Conservation (phyloP, 129 eudicot genomes). For the Centrapalus pauciflorus region DNA sequence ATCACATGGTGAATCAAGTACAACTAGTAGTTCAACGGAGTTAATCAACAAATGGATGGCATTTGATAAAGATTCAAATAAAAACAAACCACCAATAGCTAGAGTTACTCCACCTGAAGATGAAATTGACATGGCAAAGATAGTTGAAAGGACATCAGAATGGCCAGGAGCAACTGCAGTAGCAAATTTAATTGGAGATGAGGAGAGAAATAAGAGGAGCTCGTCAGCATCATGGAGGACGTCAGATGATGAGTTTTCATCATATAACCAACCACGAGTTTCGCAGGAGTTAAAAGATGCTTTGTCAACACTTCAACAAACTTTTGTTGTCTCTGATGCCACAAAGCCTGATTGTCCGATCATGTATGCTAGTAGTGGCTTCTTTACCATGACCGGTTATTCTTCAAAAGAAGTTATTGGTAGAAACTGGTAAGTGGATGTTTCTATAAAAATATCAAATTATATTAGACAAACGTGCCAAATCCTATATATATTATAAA, state of each 20-base stretch:
- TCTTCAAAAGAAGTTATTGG: slow-evolving; percentile 85
- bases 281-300: slow-evolving; percentile 95
- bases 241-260: slow-evolving; percentile 38
- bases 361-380: slow-evolving; percentile 91
- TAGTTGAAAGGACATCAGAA: slow-evolving; percentile 41
- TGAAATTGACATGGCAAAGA: slow-evolving; percentile 1
- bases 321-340: slow-evolving; percentile 96
- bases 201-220: slow-evolving; percentile 29
- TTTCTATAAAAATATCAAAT: neutral
- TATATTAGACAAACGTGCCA: neutral
- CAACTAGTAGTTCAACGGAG: neutral
- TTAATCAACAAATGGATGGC: slow-evolving; percentile 39
- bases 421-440: slow-evolving; percentile 61
- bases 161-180: slow-evolving; percentile 38
- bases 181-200: slow-evolving; percentile 23
- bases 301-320: slow-evolving; percentile 69
- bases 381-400: slow-evolving; percentile 89
- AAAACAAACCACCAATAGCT: slow-evolving; percentile 14
- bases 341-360: slow-evolving; percentile 90
- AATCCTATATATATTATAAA: neutral
- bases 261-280: slow-evolving; percentile 51
- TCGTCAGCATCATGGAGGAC: slow-evolving; percentile 40
- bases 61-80: slow-evolving; percentile 13
- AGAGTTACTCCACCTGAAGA: slow-evolving; percentile 9
- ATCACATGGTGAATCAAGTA: slow-evolving; percentile 17